Percentiles rank a stretch among this genome's conserved stretches.
Conservation (phyloP, 2,329 filamentous ascomycete genomes). For the Nemania diffusa region DNA sequence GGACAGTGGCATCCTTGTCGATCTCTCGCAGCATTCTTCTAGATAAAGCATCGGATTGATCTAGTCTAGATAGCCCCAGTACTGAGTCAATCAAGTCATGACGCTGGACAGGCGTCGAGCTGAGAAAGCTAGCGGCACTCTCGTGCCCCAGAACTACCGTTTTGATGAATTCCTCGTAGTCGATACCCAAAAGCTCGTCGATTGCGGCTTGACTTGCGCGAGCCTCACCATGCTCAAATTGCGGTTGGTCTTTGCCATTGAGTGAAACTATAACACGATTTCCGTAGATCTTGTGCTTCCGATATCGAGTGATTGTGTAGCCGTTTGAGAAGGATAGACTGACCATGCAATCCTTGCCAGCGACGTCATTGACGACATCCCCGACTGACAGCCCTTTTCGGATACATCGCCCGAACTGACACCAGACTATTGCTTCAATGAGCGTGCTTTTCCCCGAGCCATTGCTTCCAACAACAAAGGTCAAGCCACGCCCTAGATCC, state of each 20-base stretch:
- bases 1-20: slow-evolving; percentile 36
- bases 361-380: slow-evolving; percentile 50
- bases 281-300: slow-evolving; percentile 43
- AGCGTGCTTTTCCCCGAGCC: slow-evolving; percentile 50
- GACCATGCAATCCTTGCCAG: slow-evolving; percentile 45
- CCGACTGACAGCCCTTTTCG: slow-evolving; percentile 44
- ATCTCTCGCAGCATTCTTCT: slow-evolving; percentile 41
- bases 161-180: slow-evolving; percentile 49
- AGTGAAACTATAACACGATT: slow-evolving; percentile 47
- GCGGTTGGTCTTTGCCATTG: slow-evolving; percentile 42
- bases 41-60: slow-evolving; percentile 39
- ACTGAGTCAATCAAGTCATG: slow-evolving; percentile 47
- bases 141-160: slow-evolving; percentile 49
- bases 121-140: slow-evolving; percentile 48
- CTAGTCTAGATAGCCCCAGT: slow-evolving; percentile 44
- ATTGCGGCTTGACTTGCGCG: slow-evolving; percentile 45
- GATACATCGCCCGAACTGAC: slow-evolving; percentile 50
- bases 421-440: slow-evolving; percentile 51
- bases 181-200: slow-evolving; percentile 47
- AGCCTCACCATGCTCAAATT: slow-evolving; percentile 44
- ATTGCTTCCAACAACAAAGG: slow-evolving; percentile 47
- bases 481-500: slow-evolving; percentile 44
- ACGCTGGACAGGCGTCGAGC: slow-evolving; percentile 42
- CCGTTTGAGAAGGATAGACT: slow-evolving; percentile 48
- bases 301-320: slow-evolving; percentile 46